phyloP scores from a whole-genome alignment of 2,329 filamentous ascomycete genomes.

The Alternaria gaisen region DNA sequence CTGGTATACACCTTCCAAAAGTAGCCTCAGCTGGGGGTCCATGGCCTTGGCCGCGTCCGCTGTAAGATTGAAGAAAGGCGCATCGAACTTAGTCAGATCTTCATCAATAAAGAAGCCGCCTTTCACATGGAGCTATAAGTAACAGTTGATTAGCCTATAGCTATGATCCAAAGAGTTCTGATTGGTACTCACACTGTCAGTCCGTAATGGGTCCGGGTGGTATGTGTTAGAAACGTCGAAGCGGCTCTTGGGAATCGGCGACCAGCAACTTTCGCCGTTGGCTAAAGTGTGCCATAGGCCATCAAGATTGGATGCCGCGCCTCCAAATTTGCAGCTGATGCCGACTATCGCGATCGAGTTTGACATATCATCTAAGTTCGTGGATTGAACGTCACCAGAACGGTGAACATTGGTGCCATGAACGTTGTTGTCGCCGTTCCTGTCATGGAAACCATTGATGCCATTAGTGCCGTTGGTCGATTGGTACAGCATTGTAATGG shows the following conservation, averaged over 20 bases:
- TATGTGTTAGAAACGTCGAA: not conserved
- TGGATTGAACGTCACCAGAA: not conserved
- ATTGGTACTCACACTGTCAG: not conserved
- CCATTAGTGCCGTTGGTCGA: no score
- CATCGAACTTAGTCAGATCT: not conserved
- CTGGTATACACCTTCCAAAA: conserved; percentile 6
- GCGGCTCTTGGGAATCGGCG: not conserved
- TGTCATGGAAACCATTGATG: no score
- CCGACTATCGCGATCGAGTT: not conserved
- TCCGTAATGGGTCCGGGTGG: not conserved
- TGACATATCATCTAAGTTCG: not conserved
- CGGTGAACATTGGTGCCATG: not conserved
- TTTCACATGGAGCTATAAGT: not conserved
- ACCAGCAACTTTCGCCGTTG: not conserved
- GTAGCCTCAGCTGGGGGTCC: conserved; percentile 3
- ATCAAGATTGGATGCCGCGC: not conserved
- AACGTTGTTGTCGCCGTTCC: no score
- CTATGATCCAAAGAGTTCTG: no score
- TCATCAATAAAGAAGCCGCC: not conserved
- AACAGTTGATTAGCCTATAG: not conserved
- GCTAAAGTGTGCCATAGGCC: not conserved
- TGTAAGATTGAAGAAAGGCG: conserved; percentile 5
- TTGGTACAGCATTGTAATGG: no score
- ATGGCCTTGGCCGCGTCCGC: conserved; percentile 2
- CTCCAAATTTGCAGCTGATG: not conserved